Evolutionary conservation across 371 early-diverging fungal genomes (phyloP), one percentile per base, ranked within the genome.

Genomic region (Mortierella sp.): DNA sequence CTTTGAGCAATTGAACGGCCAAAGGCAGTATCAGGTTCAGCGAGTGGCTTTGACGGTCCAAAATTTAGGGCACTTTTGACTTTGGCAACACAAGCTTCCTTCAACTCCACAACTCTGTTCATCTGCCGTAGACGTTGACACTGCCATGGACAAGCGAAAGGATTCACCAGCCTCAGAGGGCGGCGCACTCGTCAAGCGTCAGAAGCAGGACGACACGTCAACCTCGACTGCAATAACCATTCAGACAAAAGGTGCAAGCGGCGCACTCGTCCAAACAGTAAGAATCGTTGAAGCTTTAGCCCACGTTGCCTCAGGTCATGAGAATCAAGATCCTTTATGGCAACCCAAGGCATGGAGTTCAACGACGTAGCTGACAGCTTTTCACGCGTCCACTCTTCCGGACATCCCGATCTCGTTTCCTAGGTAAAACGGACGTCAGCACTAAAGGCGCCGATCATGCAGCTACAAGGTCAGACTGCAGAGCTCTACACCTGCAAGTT

Each of bases 401-500:
- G 34, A 39, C 28, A 31, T 45, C 13, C 27, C 8, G 24, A 24
- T 2, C n/a, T 21, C 18, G 51, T 30, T 27, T 23, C 26, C 10
- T 82, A 91, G 86, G 85, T 90, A 24, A 90, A 88, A 67, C 87
- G 98, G 31, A 94, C 95, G 2, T 96, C 96, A 1, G 87, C 88
- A 7, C 84, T 98, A 58, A 87, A 88, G 71, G 93, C 53, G 14
- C 56, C 80, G n/a, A 56, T 64, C 54, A 48, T 58, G 57, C 41
- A 24, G 51, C 41, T 81, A 34, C 79, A 91, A 85, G 94, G 95
- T 55, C 76, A 74, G 52, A 31, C 62, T 2, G 64, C 58, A 28
- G 96, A 95, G 46, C 86, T 98, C 16, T 89, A 90, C 39, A 83
- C 94, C 14, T 87, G 91, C 79, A 86, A 89, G 71, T 98, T 98